These are phyloP conservation scores for Aspergillus latus DNA, from an alignment of 2,329 filamentous ascomycete species.

Conservation along the genomic window DNA sequence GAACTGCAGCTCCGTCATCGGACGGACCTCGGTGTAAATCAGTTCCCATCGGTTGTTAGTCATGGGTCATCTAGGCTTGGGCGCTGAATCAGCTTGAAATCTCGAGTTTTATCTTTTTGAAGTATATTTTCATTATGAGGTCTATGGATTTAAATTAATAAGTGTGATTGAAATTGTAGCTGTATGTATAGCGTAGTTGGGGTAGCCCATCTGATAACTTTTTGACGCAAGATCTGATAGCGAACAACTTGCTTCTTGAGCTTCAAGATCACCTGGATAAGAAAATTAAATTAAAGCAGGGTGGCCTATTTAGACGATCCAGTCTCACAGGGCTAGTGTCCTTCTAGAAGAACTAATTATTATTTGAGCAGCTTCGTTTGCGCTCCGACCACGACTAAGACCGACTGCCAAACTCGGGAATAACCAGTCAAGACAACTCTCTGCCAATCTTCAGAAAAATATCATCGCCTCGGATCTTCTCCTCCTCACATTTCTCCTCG, in stretches of 20 bases:
- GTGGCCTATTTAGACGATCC: not conserved
- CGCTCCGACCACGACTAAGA: slow-evolving; percentile 2
- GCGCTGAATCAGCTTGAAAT: slow-evolving; percentile 17
- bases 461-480: slow-evolving; percentile 7
- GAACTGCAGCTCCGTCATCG: slow-evolving; percentile 24
- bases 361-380: slow-evolving; percentile 2
- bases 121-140: not conserved
- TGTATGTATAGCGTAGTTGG: not conserved
- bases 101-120: not conserved
- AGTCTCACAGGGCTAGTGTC: slow-evolving; percentile 3
- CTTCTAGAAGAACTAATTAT: slow-evolving; percentile 8
- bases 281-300: slow-evolving; percentile 3
- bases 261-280: slow-evolving; percentile 7
- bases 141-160: not conserved
- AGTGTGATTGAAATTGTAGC: not conserved
- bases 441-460: slow-evolving; percentile 9
- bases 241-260: not conserved
- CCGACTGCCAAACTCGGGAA: slow-evolving; percentile 1
- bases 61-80: slow-evolving; percentile 13
- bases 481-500: slow-evolving; percentile 7
- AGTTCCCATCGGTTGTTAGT: not conserved
- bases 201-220: slow-evolving; percentile 10
- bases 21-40: slow-evolving; percentile 16
- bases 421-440: slow-evolving; percentile 8
- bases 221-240: slow-evolving; percentile 11